Evolutionary conservation across 345 rosid species (phyloP), one percentile per base, ranked within the genome.

Genomic region (Corchorus capsularis): DNA sequence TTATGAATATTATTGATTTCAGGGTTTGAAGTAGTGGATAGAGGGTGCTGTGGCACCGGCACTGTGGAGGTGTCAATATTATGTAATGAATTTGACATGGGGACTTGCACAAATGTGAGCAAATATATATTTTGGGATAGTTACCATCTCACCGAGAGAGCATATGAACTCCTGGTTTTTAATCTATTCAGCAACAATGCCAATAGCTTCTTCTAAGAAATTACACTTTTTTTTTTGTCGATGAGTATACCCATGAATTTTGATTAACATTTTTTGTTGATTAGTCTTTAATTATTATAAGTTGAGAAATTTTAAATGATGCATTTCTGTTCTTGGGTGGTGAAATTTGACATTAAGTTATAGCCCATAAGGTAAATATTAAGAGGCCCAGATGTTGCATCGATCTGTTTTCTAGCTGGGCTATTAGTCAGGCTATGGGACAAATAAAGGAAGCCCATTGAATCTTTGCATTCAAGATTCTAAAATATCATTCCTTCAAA

Each of bases 41-140:
- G 74, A 73, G 93, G 88, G 0, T 89, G 93, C 45, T 87, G 89
- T 8, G 71, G 56, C 39, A 46, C 72, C 3, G 86, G 81, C 12
- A 7, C 61, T 0, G 8, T 79, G 15, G 83, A 77, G 65, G 22
- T 56, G 45, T 19, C 46, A 13, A 43, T 34, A 19, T 2, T 65
- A 16, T 82, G 84, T 17, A 78, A 63, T 37, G 37, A 69, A 47
- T 16, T 55, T 35, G 65, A 3, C 20, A 54, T 54, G 2, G 37
- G 37, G 2, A 77, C 76, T 1, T 82, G 80, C 19, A 2, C 60
- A 0, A 49, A 83, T 69, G 69, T 6, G 6, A 62, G 73, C 0
- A 10, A 56, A 0, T 68, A 64, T 67, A 73, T 78, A n/a, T 82
- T 78, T 19, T 82, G 82, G 85, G 85, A 82, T 72, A 56, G 78